phyloP scores from a whole-genome alignment of 768 basidiomycete species.

The Vararia minispora region DNA sequence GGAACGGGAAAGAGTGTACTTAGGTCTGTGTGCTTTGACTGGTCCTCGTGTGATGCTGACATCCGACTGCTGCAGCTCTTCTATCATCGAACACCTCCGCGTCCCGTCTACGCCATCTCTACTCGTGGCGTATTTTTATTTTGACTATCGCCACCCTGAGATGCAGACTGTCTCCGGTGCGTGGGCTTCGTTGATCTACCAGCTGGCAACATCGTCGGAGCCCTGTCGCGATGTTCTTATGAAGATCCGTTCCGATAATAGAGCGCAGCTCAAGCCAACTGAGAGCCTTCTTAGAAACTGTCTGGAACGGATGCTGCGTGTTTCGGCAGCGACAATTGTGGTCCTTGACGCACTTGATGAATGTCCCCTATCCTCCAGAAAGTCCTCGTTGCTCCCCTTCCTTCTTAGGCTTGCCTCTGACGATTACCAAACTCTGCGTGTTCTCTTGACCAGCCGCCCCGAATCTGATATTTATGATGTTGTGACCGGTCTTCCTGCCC shows the following conservation, averaged over 20 bases:
- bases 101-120: not conserved
- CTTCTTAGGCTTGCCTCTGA: constrained; percentile 1
- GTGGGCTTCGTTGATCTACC: constrained; percentile 14
- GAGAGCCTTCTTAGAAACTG: constrained; percentile 6
- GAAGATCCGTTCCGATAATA: not conserved
- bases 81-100: constrained; percentile 4
- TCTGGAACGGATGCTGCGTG: constrained; percentile 7
- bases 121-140: constrained; percentile 16
- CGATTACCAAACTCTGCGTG: constrained; percentile 7
- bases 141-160: constrained; percentile 14
- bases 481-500: constrained; percentile 3
- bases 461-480: constrained; percentile 1
- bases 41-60: no score
- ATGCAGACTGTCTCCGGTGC: constrained; percentile 8
- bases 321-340: constrained; percentile 8
- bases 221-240: constrained; percentile 1
- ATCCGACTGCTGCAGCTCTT: no score
- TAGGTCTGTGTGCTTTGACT: no score
- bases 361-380: constrained; percentile 6
- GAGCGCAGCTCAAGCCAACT: constrained; percentile 1
- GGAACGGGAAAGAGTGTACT: no score
- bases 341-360: constrained; percentile 18
- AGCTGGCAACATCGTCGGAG: constrained; percentile 10
- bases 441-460: constrained; percentile 2
- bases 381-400: constrained; percentile 6